Conservation (phyloP, 352 stramenopile genomes). For the Globisporangium radiosum region DNA sequence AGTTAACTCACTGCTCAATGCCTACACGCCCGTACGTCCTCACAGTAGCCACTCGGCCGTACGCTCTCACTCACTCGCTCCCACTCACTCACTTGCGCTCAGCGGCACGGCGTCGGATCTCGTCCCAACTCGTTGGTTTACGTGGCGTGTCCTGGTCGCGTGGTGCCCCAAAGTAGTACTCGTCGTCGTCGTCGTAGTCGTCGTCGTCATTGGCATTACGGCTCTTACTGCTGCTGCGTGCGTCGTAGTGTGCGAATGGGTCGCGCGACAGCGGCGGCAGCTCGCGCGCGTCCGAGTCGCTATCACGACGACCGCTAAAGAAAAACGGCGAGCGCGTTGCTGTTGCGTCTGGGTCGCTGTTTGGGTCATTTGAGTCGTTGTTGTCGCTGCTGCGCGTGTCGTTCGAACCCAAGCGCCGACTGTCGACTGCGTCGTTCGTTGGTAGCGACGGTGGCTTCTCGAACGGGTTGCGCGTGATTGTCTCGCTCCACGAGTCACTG, state of each 20-base stretch:
- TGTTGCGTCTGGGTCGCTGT: conserved; percentile 4
- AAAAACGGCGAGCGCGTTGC: conserved; percentile 28
- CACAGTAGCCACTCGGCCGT: too few species aligned
- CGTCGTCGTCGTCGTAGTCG: conserved; percentile 37
- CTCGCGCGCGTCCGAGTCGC: conserved; percentile 5
- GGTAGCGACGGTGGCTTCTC: not conserved
- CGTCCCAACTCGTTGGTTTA: conserved; percentile 69
- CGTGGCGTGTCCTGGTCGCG: conserved; percentile 14
- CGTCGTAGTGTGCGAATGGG: conserved; percentile 23
- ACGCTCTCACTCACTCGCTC: too few species aligned
- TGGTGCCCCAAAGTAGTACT: conserved; percentile 37
- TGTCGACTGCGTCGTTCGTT: not conserved
- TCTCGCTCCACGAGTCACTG: conserved; percentile 46
- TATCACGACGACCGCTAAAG: conserved; percentile 26
- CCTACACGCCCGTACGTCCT: too few species aligned
- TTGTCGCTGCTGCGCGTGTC: not conserved
- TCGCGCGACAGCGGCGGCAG: conserved; percentile 31
- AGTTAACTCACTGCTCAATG: too few species aligned
- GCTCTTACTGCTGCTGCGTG: not conserved
- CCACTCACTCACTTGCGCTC: conserved; percentile 33
- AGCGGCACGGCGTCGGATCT: conserved; percentile 57
- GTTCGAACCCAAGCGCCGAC: not conserved
- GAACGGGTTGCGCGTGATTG: conserved; percentile 8
- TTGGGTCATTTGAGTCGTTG: conserved; percentile 11
- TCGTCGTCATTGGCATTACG: conserved; percentile 7